Evolutionary conservation across 768 basidiomycete genomes (phyloP), one percentile per base, ranked within the genome.

Genomic region (Auriscalpium vulgare): DNA sequence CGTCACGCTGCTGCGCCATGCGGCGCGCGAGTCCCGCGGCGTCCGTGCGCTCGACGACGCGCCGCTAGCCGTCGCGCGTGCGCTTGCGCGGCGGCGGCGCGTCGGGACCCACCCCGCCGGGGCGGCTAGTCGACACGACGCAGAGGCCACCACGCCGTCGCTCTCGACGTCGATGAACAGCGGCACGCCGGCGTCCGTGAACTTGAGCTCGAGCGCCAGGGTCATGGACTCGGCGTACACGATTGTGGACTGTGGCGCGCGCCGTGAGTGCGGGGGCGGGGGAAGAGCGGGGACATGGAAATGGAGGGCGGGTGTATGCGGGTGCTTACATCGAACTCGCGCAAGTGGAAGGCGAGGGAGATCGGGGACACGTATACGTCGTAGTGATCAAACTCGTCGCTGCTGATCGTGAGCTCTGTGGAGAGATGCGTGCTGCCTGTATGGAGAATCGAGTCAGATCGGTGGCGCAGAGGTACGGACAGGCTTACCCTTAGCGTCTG

Each of bases 371-470:
- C 71, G 62, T 75, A 76, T 10, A 91, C 72, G 47, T 88, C 80
- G 64, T 91, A 93, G 8, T 77, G 71, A 51, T 92, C 89, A 59
- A 93, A 93, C 63, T 92, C 91, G 43, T 88, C 87, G 1, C 79
- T 79, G 55, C 84, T 86, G 51, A 93, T 84, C 1, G 78, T 78
- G 49, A 92, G 74, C 67, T 91, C 88, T 1, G 90, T 92, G 5
- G 85, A 77, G 14, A 91, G 73, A 54, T 88, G 81, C 16, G 76
- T 75, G 63, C 73, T 76, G 49, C 78, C 87, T 88, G 55, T 43
- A 43, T 16, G 16, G 48, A 29, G 29, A 29, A 7, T 4, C 4
- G 29, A 29, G 29, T 29, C 29, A 29, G 29, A 7, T 29, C 29
- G 2, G 29, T 29, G 29, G 29, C 29, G 7, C 29, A 29, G 29